These are phyloP conservation scores for Microdochium bolleyi DNA, from an alignment of 2,329 filamentous ascomycete genomes.

Conservation along the genomic window DNA sequence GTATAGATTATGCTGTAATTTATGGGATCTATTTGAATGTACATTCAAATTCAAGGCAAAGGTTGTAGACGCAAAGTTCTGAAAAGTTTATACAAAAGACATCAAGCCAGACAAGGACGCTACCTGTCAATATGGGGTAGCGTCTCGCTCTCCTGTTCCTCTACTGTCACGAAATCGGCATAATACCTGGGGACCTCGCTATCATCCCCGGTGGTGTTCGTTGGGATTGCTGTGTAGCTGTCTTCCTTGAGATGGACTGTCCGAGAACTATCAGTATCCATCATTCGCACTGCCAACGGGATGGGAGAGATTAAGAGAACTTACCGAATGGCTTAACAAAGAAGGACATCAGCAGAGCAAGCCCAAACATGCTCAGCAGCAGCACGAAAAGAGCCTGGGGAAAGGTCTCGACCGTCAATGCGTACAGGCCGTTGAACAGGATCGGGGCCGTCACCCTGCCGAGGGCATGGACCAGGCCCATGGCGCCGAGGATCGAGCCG, in stretches of 20 bases:
- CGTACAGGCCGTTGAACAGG: constrained; percentile 81
- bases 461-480: constrained; percentile 77
- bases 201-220: constrained; percentile 21
- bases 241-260: neutral
- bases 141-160: neutral
- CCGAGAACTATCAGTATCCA: neutral
- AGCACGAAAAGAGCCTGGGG: constrained; percentile 80
- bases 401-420: constrained; percentile 67
- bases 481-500: constrained; percentile 82
- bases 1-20: too few relatives aligned
- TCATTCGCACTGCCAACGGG: neutral
- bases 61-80: too few relatives aligned
- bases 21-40: too few relatives aligned
- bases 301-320: neutral
- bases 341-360: constrained; percentile 39
- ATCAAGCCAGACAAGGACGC: neutral
- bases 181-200: neutral
- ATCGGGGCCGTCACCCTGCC: constrained; percentile 72
- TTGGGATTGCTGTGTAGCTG: constrained; percentile 35
- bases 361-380: constrained; percentile 56
- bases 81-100: neutral
- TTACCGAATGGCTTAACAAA: neutral
- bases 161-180: neutral
- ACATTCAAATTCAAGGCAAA: too few relatives aligned
- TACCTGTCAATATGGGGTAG: neutral